Evolutionary conservation across 192 early-diverging fungal species (phyloP).

Genomic region (Gamsiella multidivaricata): DNA sequence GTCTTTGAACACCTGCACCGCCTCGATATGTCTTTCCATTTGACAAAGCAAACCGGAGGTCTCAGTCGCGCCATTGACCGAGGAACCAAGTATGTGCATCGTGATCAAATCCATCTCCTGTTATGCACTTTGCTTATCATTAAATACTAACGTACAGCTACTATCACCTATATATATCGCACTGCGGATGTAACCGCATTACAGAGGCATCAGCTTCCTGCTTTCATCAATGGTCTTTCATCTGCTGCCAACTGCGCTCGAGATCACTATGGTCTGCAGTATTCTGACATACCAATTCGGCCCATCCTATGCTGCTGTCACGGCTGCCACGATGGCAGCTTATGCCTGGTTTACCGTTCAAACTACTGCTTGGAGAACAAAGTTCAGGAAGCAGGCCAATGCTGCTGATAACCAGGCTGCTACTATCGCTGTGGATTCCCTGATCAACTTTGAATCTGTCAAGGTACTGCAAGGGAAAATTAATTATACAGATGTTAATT

Average conservation of each 20-base stretch:
- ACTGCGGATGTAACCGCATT: background rate
- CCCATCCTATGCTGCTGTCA: slow-evolving; percentile 64
- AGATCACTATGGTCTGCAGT: slow-evolving; percentile 95
- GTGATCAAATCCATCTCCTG: too few species aligned
- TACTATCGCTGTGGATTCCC: slow-evolving; percentile 91
- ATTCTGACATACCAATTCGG: slow-evolving; percentile 81
- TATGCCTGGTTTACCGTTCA: slow-evolving; percentile 89
- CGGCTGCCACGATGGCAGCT: slow-evolving; percentile 73
- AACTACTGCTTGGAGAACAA: slow-evolving; percentile 91
- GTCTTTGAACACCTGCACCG: slow-evolving; percentile 92
- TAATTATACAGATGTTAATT: background rate
- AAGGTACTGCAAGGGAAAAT: slow-evolving; percentile 69
- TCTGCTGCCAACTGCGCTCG: slow-evolving; percentile 92
- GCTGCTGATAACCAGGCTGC: slow-evolving; percentile 96
- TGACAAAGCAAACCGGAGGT: slow-evolving; percentile 95
- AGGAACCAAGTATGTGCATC: slow-evolving; percentile 71
- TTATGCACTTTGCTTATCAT: background rate
- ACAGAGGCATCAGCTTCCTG: slow-evolving; percentile 95
- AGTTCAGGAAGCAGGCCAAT: slow-evolving; percentile 93
- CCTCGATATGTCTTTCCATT: slow-evolving; percentile 92
- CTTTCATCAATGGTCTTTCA: slow-evolving; percentile 96
- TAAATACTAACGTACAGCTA: background rate
- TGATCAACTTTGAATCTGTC: slow-evolving; percentile 98
- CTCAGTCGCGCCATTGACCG: slow-evolving; percentile 97
- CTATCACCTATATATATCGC: too few species aligned